phyloP scores from a whole-genome alignment of 805 yeast genomes.

The Metschnikowia henanensis region DNA sequence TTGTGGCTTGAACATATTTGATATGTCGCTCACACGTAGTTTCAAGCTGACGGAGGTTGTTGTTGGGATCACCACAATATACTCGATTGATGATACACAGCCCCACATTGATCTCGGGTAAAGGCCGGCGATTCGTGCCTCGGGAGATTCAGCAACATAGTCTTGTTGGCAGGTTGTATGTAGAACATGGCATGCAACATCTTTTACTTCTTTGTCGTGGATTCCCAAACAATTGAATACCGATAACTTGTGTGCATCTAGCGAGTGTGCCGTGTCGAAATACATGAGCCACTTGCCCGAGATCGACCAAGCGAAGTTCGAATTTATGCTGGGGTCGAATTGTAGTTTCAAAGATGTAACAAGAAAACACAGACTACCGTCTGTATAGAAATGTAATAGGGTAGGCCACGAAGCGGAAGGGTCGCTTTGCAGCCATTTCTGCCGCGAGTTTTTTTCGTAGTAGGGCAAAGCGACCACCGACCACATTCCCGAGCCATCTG shows the following conservation, averaged over 20 bases:
- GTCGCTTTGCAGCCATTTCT: neutral
- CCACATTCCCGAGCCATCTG: conserved; percentile 28
- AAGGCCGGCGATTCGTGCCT: conserved; percentile 1
- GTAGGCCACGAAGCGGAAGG: conserved; percentile 12
- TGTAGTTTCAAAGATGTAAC: conserved; percentile 21
- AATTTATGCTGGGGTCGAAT: conserved; percentile 16
- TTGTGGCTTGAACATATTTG: conserved; percentile 1
- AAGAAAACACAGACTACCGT: conserved; percentile 32
- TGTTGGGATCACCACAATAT: conserved; percentile 5
- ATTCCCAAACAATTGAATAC: conserved; percentile 30
- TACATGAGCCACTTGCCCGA: conserved; percentile 36
- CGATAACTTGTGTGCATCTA: conserved; percentile 30
- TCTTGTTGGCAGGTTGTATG: conserved; percentile 6
- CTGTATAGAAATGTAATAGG: conserved; percentile 30
- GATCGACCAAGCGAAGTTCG: conserved; percentile 30
- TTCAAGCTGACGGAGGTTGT: neutral
- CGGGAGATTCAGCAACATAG: neutral
- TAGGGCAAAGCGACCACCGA: conserved; percentile 30
- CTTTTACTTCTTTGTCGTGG: conserved; percentile 6
- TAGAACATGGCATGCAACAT: conserved; percentile 6
- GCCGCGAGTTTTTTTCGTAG: conserved; percentile 12
- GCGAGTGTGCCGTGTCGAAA: conserved; percentile 23
- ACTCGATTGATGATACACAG: neutral
- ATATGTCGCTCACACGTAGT: conserved; percentile 3
- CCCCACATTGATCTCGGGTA: conserved; percentile 7